These are phyloP conservation scores for Meripilus lineatus DNA, from an alignment of 1,284 basidiomycete species.

Conservation along the genomic window DNA sequence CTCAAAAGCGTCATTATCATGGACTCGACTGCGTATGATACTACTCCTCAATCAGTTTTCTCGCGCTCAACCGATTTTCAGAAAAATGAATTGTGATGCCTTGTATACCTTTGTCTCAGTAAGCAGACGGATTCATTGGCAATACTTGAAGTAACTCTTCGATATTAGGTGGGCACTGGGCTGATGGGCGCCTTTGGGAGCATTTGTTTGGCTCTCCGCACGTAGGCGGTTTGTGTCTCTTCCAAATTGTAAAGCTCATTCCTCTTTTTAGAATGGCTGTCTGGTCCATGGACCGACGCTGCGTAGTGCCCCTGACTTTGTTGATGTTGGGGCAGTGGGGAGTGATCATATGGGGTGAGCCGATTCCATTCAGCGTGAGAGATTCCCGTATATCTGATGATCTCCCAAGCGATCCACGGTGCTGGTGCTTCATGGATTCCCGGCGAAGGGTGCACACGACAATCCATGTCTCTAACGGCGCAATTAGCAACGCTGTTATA, in stretches of 20 bases:
- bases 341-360: slow-evolving; percentile 58
- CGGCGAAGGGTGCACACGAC: no score
- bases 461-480: no score
- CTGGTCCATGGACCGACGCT: slow-evolving; percentile 54
- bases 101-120: slow-evolving; percentile 76
- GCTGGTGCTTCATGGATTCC: no score
- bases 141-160: no score
- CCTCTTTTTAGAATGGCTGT: slow-evolving; percentile 53
- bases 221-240: no score
- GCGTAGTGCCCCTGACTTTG: slow-evolving; percentile 44
- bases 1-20: slow-evolving; percentile 38
- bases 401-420: neutral
- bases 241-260: no score
- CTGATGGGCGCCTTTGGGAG: no score
- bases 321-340: slow-evolving; percentile 72
- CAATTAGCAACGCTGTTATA: no score
- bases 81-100: slow-evolving; percentile 58
- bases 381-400: neutral
- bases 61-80: slow-evolving; percentile 21
- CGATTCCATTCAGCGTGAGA: neutral
- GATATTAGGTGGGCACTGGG: no score
- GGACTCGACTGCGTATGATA: slow-evolving; percentile 35
- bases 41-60: slow-evolving; percentile 27
- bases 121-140: no score
- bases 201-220: neutral